Evolutionary conservation across 2,329 filamentous ascomycete species (phyloP).

Genomic region (Aspergillus viridinutans): DNA sequence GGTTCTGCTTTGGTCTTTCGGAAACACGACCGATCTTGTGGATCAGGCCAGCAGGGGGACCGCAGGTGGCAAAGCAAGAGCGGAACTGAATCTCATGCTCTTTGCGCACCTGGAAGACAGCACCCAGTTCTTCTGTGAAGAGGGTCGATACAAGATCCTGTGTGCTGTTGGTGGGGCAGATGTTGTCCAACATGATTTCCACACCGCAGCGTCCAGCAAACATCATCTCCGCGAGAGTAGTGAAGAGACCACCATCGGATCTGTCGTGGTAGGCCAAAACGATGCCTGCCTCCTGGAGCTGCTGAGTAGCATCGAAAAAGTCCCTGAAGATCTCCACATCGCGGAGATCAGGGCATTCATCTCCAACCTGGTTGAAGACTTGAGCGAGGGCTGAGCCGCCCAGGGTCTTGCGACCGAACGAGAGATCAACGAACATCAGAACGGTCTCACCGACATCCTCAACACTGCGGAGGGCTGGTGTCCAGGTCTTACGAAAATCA

Average conservation of each 20-base stretch:
- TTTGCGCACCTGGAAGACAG: constrained; percentile 90
- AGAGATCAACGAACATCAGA: constrained; percentile 87
- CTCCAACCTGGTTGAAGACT: constrained; percentile 78
- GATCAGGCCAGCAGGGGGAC: constrained; percentile 75
- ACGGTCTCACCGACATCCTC: constrained; percentile 88
- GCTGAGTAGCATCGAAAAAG: constrained; percentile 81
- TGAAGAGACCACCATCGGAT: constrained; percentile 88
- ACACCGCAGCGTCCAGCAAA: constrained; percentile 90
- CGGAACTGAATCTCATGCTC: constrained; percentile 80
- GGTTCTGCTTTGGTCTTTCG: constrained; percentile 63
- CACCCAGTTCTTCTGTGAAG: constrained; percentile 95
- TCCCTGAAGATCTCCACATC: constrained; percentile 77
- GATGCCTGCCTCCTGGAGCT: constrained; percentile 61
- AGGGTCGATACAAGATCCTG: constrained; percentile 68
- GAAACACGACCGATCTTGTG: constrained; percentile 78
- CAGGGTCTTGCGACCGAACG: constrained; percentile 71
- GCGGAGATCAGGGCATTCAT: constrained; percentile 80
- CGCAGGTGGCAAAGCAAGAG: constrained; percentile 85
- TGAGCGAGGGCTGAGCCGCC: constrained; percentile 91
- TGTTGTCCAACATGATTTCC: constrained; percentile 75
- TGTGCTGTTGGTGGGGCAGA: constrained; percentile 55
- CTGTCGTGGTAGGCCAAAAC: constrained; percentile 94
- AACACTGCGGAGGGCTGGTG: constrained; percentile 74
- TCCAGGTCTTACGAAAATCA: constrained; percentile 85
- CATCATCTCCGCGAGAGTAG: constrained; percentile 94